Conservation (phyloP, 306 rosid genomes). For the Quercus wislizeni region DNA sequence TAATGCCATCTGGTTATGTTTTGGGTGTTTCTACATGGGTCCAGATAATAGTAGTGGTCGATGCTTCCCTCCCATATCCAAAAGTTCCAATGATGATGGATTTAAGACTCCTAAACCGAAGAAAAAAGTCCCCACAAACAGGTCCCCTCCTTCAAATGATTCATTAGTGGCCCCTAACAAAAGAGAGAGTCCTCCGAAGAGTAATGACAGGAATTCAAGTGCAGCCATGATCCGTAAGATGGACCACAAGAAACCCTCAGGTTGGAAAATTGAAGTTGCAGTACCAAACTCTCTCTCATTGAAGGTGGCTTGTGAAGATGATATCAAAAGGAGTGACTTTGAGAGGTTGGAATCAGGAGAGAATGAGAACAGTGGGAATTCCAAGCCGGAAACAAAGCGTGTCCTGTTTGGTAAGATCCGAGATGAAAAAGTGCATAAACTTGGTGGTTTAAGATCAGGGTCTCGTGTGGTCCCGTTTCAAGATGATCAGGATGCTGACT, state of each 20-base stretch:
- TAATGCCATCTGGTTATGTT: conserved; percentile 12
- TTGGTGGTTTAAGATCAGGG: conserved; percentile 49
- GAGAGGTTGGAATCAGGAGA: conserved; percentile 33
- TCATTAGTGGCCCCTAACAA: conserved; percentile 39
- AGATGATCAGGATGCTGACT: conserved; percentile 34
- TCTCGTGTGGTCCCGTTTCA: conserved; percentile 72
- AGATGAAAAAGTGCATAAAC: conserved; percentile 57
- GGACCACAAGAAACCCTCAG: conserved; percentile 44
- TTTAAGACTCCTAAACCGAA: conserved; percentile 46
- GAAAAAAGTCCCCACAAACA: conserved; percentile 56
- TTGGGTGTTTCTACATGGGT: conserved; percentile 23
- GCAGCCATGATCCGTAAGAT: conserved; percentile 29
- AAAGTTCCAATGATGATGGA: conserved; percentile 35
- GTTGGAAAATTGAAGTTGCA: conserved; percentile 47
- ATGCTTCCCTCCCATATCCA: conserved; percentile 32
- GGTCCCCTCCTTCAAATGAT: conserved; percentile 60
- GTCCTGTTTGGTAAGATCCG: conserved; percentile 43
- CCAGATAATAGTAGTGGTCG: conserved; percentile 50
- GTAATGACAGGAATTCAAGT: conserved; percentile 39
- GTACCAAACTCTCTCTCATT: conserved; percentile 34
- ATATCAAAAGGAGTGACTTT: conserved; percentile 30
- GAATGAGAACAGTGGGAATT: conserved; percentile 27
- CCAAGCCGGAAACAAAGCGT: conserved; percentile 41
- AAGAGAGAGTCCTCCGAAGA: conserved; percentile 34
- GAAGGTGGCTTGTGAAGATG: conserved; percentile 39